Percentiles rank a stretch among this genome's conserved stretches.
phyloP scores from a whole-genome alignment of 1,284 basidiomycete species.

The Cutaneotrichosporon cavernicola region DNA sequence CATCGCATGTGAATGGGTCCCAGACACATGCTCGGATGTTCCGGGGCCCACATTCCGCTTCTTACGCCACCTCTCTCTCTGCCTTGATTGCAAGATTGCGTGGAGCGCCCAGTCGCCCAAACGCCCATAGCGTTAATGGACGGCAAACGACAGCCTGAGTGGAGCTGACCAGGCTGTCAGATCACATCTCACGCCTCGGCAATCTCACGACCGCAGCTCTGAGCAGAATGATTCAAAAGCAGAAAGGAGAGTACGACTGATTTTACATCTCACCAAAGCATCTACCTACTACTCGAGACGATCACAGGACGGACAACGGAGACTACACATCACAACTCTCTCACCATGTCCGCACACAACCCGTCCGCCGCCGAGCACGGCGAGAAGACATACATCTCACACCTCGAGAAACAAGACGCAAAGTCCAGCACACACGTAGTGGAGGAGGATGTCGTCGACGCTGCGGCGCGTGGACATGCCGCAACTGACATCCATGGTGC shows the following conservation, averaged over 20 bases:
- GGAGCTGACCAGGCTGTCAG: no score
- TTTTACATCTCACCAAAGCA: no score
- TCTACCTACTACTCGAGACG: no score
- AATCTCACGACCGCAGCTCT: not conserved
- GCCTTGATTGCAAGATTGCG: no score
- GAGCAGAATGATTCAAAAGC: not conserved
- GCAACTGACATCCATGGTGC: conserved; percentile 17
- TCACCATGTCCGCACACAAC: not conserved
- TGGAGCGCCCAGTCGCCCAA: no score
- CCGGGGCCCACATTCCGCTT: no score
- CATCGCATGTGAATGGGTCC: no score
- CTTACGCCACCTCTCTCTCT: no score
- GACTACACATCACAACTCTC: not conserved
- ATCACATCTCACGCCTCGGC: not conserved
- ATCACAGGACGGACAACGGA: not conserved
- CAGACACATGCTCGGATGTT: no score
- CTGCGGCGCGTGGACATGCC: conserved; percentile 13
- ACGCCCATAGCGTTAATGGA: no score
- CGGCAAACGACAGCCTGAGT: no score
- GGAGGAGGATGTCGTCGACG: conserved; percentile 11
- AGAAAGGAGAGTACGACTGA: not conserved
- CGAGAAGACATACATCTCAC: not conserved
- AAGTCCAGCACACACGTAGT: not conserved
- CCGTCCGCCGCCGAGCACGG: conserved; percentile 5
- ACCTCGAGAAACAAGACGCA: not conserved